A percentile compares a stretch with the other conserved stretches of the same genome.
Conservation (phyloP, 164 flowering plant genomes). For the grape (Vitis vinifera) region DNA sequence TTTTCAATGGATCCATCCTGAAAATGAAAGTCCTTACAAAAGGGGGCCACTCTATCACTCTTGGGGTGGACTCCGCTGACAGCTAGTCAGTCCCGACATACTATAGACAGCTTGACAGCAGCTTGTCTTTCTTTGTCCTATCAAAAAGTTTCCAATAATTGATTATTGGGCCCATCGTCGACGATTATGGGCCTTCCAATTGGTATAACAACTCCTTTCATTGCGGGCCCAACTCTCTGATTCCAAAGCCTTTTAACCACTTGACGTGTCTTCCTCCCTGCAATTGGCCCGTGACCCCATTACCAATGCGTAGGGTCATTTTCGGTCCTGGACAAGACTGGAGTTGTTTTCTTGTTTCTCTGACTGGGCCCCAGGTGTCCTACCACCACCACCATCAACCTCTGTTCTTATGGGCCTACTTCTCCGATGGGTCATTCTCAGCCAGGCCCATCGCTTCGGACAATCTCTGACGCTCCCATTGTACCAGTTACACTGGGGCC, state of each 20-base stretch:
- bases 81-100: slow-evolving; percentile 21
- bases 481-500: neutral
- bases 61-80: slow-evolving; percentile 5
- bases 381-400: neutral
- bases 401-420: slow-evolving; percentile 7
- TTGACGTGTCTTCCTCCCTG: neutral
- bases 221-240: neutral
- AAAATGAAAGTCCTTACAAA: neutral
- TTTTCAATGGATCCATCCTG: no score
- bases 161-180: slow-evolving; percentile 1
- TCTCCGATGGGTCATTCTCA: neutral
- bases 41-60: slow-evolving; percentile 7
- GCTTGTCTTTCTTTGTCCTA: slow-evolving; percentile 15
- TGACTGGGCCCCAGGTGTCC: slow-evolving; percentile 4
- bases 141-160: slow-evolving; percentile 6
- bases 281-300: slow-evolving; percentile 8
- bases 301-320: slow-evolving; percentile 29
- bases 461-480: slow-evolving; percentile 11
- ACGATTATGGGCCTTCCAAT: slow-evolving; percentile 4
- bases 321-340: slow-evolving; percentile 24
- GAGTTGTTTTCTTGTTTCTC: slow-evolving; percentile 23
- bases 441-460: neutral
- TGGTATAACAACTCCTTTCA: neutral
- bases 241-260: slow-evolving; percentile 10
- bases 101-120: slow-evolving; percentile 19